Percentiles rank a stretch among this genome's conserved stretches.
phyloP scores from a whole-genome alignment of 2,329 filamentous ascomycete species.

The Gliomastix tumulicola region DNA sequence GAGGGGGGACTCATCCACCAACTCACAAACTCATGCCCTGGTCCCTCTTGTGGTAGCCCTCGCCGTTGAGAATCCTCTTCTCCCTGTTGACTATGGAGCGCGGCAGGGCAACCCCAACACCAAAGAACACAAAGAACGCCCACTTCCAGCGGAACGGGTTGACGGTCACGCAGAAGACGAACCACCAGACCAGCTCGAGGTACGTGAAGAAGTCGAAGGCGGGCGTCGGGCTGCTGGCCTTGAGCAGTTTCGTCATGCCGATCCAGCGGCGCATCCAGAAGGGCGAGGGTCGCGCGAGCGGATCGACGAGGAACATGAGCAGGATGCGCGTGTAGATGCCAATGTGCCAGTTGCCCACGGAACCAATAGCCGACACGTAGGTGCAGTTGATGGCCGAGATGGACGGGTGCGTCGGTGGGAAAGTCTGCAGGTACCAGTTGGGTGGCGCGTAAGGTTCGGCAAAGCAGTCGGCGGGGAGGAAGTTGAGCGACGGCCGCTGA shows the following conservation, averaged over 20 bases:
- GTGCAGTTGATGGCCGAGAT: constrained; percentile 79
- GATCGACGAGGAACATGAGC: constrained; percentile 80
- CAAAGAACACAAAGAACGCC: constrained; percentile 76
- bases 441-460: constrained; percentile 67
- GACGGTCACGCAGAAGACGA: constrained; percentile 67
- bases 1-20: too few species aligned
- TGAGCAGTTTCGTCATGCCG: constrained; percentile 70
- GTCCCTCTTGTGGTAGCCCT: constrained; percentile 24
- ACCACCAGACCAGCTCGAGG: constrained; percentile 79
- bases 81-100: constrained; percentile 60
- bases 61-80: constrained; percentile 48
- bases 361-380: constrained; percentile 73
- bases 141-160: constrained; percentile 92
- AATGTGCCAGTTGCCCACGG: constrained; percentile 82
- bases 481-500: constrained; percentile 64
- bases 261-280: constrained; percentile 83
- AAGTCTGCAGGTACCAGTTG: constrained; percentile 85
- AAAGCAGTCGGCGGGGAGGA: constrained; percentile 69
- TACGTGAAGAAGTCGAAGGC: constrained; percentile 92
- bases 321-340: constrained; percentile 83
- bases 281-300: constrained; percentile 62
- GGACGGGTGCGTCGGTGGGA: constrained; percentile 66
- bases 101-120: constrained; percentile 61
- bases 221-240: constrained; percentile 60
- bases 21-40: constrained; percentile 12